phyloP scores from a whole-genome alignment of 345 rosid species.

The Microthlaspi erraticum region DNA sequence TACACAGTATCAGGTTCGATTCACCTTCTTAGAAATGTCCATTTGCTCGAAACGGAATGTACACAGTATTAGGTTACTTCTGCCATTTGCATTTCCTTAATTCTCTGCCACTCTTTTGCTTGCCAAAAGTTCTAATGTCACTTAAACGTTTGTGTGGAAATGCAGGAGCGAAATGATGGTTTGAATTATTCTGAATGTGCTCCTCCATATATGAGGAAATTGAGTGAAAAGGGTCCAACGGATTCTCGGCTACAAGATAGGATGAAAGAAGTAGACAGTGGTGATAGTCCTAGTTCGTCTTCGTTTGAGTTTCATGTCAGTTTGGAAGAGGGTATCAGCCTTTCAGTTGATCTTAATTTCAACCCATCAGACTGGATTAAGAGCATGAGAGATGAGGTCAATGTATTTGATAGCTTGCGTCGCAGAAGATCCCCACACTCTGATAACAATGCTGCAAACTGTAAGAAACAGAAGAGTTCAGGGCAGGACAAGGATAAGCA shows the following conservation, averaged over 20 bases:
- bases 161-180: conserved; percentile 52
- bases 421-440: conserved; percentile 50
- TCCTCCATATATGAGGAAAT: conserved; percentile 43
- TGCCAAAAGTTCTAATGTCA: conserved; percentile 1
- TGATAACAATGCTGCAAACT: conserved; percentile 49
- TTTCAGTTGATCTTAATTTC: conserved; percentile 72
- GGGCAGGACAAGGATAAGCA: conserved; percentile 45
- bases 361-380: conserved; percentile 73
- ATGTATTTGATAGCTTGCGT: conserved; percentile 50
- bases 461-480: conserved; percentile 52
- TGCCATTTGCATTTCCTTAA: background rate
- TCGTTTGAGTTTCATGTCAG: conserved; percentile 73
- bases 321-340: conserved; percentile 78
- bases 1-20: conserved; percentile 52
- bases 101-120: conserved; percentile 24
- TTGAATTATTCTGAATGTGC: conserved; percentile 40
- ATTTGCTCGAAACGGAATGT: conserved; percentile 3
- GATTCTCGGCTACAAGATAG: conserved; percentile 45
- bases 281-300: conserved; percentile 52
- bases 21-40: background rate
- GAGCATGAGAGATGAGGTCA: conserved; percentile 61
- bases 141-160: conserved; percentile 24
- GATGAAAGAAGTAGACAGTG: conserved; percentile 41
- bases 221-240: conserved; percentile 39
- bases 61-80: too few species aligned